Conservation (phyloP, 1,139 yeast genomes). For the Geotrichum klebahnii region DNA sequence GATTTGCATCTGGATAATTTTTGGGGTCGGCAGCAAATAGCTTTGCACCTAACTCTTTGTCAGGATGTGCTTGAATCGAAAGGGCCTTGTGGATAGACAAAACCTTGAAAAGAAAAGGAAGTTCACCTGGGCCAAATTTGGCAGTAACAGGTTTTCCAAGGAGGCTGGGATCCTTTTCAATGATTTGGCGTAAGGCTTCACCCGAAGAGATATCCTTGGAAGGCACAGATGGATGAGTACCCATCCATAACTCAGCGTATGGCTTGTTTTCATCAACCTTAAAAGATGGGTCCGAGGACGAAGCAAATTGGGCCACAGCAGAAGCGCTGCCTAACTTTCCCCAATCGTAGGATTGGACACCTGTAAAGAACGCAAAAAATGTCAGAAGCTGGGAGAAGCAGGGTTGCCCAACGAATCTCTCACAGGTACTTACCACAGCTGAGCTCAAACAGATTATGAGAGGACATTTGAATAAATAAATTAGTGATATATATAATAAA, state of each 20-base stretch:
- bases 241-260: slow-evolving; percentile 81
- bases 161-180: slow-evolving; percentile 55
- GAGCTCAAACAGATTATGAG: background rate
- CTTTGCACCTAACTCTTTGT: slow-evolving; percentile 71
- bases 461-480: too few species aligned
- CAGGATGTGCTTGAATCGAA: slow-evolving; percentile 97
- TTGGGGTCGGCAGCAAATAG: slow-evolving; percentile 80
- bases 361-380: background rate
- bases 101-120: slow-evolving; percentile 92
- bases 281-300: slow-evolving; percentile 58
- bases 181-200: slow-evolving; percentile 57
- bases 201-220: slow-evolving; percentile 54
- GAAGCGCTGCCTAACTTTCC: slow-evolving; percentile 72
- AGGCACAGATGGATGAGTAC: slow-evolving; percentile 92
- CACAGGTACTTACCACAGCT: slow-evolving; percentile 9
- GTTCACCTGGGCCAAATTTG: slow-evolving; percentile 69
- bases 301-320: slow-evolving; percentile 85
- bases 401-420: too few species aligned
- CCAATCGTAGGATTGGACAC: slow-evolving; percentile 47
- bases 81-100: slow-evolving; percentile 87
- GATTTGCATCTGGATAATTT: slow-evolving; percentile 95
- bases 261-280: slow-evolving; percentile 64
- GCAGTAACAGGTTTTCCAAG: slow-evolving; percentile 54
- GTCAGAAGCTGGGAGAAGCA: background rate
- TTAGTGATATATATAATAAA: background rate